Percentiles rank a stretch among this genome's conserved stretches.
These are phyloP conservation scores for Trichosanthes truncata DNA, from an alignment of 306 rosid species.

Conservation along the genomic window DNA sequence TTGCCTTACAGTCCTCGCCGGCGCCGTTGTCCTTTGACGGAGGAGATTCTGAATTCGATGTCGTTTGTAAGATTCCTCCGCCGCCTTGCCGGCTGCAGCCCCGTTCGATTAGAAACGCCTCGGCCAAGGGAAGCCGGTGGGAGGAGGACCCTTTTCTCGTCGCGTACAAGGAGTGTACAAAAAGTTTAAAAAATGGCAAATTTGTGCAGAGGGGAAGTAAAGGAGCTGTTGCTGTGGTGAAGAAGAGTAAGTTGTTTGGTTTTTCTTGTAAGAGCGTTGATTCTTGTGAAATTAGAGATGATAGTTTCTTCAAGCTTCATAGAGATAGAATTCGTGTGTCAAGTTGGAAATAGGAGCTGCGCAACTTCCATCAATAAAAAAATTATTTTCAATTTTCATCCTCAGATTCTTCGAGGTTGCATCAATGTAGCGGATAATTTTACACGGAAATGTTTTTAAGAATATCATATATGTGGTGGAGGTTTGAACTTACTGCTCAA, in stretches of 20 bases:
- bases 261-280: constrained; percentile 41
- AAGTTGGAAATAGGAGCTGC: background rate
- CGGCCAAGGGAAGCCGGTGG: constrained; percentile 37
- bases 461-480: no score
- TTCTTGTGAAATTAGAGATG: constrained; percentile 35
- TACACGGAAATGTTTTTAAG: background rate
- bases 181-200: constrained; percentile 25
- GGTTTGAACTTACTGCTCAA: no score
- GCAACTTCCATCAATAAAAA: background rate
- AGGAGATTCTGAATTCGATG: background rate
- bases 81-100: constrained; percentile 15
- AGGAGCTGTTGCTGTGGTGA: background rate
- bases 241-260: constrained; percentile 26
- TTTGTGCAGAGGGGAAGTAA: background rate
- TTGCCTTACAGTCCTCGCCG: background rate
- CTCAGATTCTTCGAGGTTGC: background rate
- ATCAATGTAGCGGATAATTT: no score
- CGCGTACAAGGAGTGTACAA: constrained; percentile 71
- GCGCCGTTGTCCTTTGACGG: background rate
- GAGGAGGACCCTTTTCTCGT: constrained; percentile 75
- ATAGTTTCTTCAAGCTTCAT: constrained; percentile 35
- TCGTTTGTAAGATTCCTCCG: constrained; percentile 7
- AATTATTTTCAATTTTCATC: background rate
- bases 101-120: constrained; percentile 30
- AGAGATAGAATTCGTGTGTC: constrained; percentile 13